phyloP scores from a whole-genome alignment of 495 filamentous ascomycete species.

The Xylaria flabelliformis region DNA sequence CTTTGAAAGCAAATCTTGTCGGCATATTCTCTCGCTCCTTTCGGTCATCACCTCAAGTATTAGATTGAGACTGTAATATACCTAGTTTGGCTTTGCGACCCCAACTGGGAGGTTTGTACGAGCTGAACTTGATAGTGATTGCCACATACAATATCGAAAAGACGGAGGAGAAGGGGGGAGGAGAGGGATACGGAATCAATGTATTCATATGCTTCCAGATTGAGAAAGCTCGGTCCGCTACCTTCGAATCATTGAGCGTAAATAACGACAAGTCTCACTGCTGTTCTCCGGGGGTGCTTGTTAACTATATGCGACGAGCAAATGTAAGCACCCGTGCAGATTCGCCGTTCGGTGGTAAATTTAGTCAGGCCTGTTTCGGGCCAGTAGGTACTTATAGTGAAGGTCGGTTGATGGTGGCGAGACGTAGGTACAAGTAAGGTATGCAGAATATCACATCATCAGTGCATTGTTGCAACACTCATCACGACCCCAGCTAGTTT shows the following conservation, averaged over 20 bases:
- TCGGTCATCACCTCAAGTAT: neutral
- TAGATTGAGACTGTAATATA: neutral
- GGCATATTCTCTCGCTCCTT: neutral
- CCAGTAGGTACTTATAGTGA: neutral
- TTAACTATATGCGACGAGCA: constrained; percentile 1
- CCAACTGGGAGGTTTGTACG: constrained; percentile 17
- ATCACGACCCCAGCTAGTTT: constrained; percentile 21
- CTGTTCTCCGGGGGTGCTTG: neutral
- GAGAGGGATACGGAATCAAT: neutral
- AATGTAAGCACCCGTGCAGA: neutral
- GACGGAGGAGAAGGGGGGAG: neutral
- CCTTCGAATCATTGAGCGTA: neutral
- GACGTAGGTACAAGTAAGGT: neutral
- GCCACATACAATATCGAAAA: constrained; percentile 1
- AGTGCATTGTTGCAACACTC: constrained; percentile 23
- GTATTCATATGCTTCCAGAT: neutral
- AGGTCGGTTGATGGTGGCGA: constrained; percentile 10
- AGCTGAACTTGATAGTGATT: constrained; percentile 17
- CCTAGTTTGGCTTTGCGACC: neutral
- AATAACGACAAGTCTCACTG: neutral
- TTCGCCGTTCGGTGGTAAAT: neutral
- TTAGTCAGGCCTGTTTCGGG: neutral
- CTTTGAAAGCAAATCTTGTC: constrained; percentile 11
- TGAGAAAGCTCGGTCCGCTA: neutral
- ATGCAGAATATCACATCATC: constrained; percentile 26